These are phyloP conservation scores for Colletotrichum coccodes DNA, from an alignment of 2,329 filamentous ascomycete species.

Conservation along the genomic window DNA sequence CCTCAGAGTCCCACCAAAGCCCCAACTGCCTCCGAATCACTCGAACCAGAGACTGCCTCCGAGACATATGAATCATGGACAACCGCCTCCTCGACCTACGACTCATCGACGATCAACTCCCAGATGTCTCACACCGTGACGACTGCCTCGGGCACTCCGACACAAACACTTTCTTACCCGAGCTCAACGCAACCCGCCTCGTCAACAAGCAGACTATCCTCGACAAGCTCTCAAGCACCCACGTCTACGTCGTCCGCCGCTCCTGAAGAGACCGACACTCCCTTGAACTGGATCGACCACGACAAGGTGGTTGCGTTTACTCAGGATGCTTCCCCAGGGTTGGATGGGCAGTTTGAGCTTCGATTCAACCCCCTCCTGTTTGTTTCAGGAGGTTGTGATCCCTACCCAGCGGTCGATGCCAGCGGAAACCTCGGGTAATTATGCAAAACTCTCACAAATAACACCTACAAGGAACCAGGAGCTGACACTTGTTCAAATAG, in stretches of 20 bases:
- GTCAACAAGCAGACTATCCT: no score
- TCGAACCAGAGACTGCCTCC: not conserved
- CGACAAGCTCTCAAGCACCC: no score
- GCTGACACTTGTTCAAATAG: not conserved
- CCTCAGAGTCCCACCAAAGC: not conserved
- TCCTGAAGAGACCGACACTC: no score
- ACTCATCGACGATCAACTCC: no score
- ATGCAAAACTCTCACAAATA: not conserved
- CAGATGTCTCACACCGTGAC: no score
- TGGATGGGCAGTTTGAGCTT: not conserved
- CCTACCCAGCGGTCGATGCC: not conserved
- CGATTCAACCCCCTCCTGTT: not conserved
- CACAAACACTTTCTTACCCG: no score
- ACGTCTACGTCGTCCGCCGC: no score
- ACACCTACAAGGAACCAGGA: not conserved
- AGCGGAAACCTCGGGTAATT: constrained; percentile 3
- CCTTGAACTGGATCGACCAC: not conserved
- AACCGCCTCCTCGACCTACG: no score
- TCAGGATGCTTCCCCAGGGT: not conserved
- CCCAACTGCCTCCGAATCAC: not conserved
- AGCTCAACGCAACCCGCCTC: no score
- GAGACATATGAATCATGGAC: not conserved
- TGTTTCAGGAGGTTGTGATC: not conserved
- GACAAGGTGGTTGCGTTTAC: not conserved
- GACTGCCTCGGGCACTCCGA: no score